Conservation (phyloP, 2,329 filamentous ascomycete genomes). For the Cordyceps cateniannulata region DNA sequence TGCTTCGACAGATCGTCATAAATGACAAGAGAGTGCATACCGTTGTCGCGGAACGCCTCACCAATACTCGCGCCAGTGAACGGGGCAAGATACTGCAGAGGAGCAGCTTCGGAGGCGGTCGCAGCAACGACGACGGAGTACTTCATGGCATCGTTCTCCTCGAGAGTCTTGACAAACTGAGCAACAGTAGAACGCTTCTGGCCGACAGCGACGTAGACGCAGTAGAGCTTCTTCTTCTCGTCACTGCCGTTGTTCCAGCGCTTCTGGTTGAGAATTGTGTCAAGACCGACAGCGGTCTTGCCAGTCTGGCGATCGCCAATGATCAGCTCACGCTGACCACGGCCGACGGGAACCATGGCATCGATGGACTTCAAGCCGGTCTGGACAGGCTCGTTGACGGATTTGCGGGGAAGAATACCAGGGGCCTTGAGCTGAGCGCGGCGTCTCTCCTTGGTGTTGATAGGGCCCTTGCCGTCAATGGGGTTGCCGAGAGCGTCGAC, state of each 20-base stretch:
- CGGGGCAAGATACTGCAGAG: constrained; percentile 87
- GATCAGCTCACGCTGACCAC: constrained; percentile 99
- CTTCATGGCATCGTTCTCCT: constrained; percentile 99
- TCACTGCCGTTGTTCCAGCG: constrained; percentile 85
- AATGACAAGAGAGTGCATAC: constrained; percentile 83
- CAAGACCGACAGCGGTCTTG: constrained; percentile 97
- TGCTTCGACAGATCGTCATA: constrained; percentile 98
- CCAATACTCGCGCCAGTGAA: constrained; percentile 65
- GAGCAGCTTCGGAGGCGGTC: constrained; percentile 93
- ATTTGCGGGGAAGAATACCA: constrained; percentile 92
- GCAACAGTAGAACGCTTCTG: constrained; percentile 99
- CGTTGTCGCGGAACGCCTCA: constrained; percentile 76
- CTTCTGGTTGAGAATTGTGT: constrained; percentile 99
- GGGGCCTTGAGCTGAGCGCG: constrained; percentile 99
- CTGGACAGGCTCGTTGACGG: constrained; percentile 98
- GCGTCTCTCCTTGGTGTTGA: constrained; percentile 85
- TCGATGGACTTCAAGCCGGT: constrained; percentile 99
- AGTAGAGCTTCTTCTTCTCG: constrained; percentile 99
- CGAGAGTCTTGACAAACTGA: constrained; percentile 98
- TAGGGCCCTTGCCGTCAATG: constrained; percentile 97
- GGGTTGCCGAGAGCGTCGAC: constrained; percentile 98
- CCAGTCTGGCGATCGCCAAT: constrained; percentile 99
- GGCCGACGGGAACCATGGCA: constrained; percentile 98
- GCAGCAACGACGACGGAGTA: constrained; percentile 91
- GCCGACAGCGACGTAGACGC: constrained; percentile 96